A percentile compares a stretch with the other conserved stretches of the same genome.
Conservation (phyloP, 139 green algal genomes). For the Auxenochlorella protothecoides region DNA sequence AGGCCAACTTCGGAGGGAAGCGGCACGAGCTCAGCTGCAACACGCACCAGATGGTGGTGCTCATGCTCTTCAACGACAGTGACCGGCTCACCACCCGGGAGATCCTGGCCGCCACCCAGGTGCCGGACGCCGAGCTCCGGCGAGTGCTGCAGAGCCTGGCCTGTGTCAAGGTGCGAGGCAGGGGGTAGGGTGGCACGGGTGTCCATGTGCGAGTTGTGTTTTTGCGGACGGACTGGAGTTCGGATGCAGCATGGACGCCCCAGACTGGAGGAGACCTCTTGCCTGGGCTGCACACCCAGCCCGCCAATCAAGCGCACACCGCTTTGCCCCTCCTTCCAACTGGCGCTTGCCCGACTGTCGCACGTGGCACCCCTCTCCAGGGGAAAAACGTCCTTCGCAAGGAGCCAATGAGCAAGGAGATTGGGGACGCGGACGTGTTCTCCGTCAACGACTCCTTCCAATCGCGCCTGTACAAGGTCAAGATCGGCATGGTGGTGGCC, state of each 20-base stretch:
- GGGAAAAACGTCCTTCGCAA: constrained; percentile 90
- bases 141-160: constrained; percentile 79
- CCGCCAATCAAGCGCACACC: not conserved
- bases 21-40: constrained; percentile 84
- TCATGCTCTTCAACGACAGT: constrained; percentile 91
- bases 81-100: constrained; percentile 45
- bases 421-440: constrained; percentile 76
- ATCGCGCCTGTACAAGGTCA: constrained; percentile 74
- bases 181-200: not conserved
- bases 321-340: not conserved
- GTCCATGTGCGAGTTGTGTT: not conserved
- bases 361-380: constrained; percentile 6
- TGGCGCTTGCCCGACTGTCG: not conserved
- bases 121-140: constrained; percentile 76
- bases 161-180: constrained; percentile 58
- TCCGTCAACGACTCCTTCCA: constrained; percentile 77
- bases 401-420: constrained; percentile 71
- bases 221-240: too few species aligned
- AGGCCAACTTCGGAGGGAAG: constrained; percentile 51
- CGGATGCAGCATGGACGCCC: too few species aligned
- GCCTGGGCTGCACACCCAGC: too few species aligned
- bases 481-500: constrained; percentile 43
- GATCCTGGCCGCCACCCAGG: constrained; percentile 59
- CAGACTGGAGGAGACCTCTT: too few species aligned
- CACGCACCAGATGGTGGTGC: constrained; percentile 82